phyloP scores from a whole-genome alignment of 2,329 filamentous ascomycete species.

The Trichoderma endophyticum region DNA sequence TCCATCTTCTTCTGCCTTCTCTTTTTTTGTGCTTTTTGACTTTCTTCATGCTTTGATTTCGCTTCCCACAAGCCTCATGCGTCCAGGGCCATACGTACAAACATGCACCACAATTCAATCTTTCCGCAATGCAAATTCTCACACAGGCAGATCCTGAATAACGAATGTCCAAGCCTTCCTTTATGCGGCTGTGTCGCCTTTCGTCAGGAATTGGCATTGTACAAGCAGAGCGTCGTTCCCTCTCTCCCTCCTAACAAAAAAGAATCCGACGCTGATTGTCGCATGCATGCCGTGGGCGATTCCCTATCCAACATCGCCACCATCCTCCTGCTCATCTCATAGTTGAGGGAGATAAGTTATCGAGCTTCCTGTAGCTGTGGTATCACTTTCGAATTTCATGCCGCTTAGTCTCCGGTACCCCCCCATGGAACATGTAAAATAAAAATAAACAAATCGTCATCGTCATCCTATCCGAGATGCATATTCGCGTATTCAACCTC shows the following conservation, averaged over 20 bases:
- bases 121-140: constrained; percentile 4
- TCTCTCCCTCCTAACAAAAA: background rate
- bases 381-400: constrained; percentile 1
- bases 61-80: background rate
- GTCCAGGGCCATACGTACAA: background rate
- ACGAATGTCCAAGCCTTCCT: constrained; percentile 20
- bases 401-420: background rate
- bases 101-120: background rate
- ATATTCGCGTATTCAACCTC: constrained; percentile 45
- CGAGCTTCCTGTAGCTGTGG: background rate
- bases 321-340: background rate
- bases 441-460: background rate
- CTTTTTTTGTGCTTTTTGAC: background rate
- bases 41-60: background rate
- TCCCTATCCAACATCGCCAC: constrained; percentile 18
- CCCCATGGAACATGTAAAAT: background rate
- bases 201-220: background rate
- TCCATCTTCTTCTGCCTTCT: background rate
- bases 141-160: constrained; percentile 16
- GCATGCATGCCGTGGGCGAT: background rate
- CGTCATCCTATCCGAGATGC: background rate
- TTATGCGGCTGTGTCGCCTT: background rate
- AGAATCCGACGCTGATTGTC: background rate
- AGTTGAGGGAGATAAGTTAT: background rate
- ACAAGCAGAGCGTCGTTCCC: background rate